phyloP scores from a whole-genome alignment of 1,284 basidiomycete species.

The Malassezia pachydermatis region DNA sequence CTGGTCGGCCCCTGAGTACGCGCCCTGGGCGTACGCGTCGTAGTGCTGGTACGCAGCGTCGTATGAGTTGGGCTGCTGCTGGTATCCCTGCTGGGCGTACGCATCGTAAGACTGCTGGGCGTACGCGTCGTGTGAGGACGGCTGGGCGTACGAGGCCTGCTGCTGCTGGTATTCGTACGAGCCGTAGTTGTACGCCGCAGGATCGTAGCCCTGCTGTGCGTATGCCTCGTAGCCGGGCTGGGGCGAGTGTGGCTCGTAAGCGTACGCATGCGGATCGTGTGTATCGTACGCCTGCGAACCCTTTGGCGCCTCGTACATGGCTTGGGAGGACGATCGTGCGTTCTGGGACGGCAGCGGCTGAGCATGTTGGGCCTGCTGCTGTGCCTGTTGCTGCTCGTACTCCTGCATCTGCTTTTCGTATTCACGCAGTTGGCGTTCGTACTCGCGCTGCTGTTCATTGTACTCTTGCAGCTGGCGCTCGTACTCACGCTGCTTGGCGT shows the following conservation, averaged over 20 bases:
- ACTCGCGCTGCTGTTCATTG: not conserved
- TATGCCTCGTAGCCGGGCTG: too few species aligned
- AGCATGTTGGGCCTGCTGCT: slow-evolving; percentile 6
- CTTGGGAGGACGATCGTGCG: too few species aligned
- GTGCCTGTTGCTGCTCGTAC: not conserved
- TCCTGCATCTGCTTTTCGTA: too few species aligned
- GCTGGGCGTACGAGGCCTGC: not conserved
- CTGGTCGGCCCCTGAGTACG: not conserved
- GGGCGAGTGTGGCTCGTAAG: too few species aligned
- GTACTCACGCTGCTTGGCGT: not conserved
- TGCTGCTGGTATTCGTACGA: not conserved
- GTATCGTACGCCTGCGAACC: too few species aligned
- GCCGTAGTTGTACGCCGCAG: not conserved
- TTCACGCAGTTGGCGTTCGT: not conserved
- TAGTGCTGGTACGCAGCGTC: not conserved
- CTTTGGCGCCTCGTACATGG: too few species aligned
- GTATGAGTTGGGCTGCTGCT: not conserved
- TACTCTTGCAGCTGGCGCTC: not conserved
- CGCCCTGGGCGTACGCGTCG: slow-evolving; percentile 1
- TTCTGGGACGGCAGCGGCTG: too few species aligned
- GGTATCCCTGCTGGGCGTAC: not conserved
- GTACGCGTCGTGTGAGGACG: too few species aligned
- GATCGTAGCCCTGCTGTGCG: not conserved
- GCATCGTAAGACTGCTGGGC: not conserved
- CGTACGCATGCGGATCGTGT: too few species aligned